These are phyloP conservation scores for Pseudogymnoascus verrucosus DNA, from an alignment of 2,329 filamentous ascomycete genomes.

Conservation along the genomic window DNA sequence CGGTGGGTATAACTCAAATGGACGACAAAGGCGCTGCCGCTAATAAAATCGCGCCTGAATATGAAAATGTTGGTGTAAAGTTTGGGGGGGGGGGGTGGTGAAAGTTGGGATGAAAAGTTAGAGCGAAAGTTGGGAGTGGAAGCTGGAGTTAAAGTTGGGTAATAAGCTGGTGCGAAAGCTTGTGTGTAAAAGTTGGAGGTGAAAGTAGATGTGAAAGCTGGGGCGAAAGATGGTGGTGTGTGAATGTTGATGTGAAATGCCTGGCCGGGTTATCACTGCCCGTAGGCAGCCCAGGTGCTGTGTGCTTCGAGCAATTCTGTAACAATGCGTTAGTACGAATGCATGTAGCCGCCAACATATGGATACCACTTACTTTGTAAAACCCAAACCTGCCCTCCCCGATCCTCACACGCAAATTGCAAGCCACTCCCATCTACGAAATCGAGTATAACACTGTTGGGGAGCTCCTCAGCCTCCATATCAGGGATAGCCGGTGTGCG, in stretches of 20 bases:
- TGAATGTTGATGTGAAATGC: background rate
- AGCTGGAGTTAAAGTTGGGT: background rate
- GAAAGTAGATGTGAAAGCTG: background rate
- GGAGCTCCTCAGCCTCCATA: conserved; percentile 84
- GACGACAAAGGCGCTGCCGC: conserved; percentile 3
- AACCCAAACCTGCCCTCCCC: conserved; percentile 47
- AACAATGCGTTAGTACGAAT: conserved; percentile 13
- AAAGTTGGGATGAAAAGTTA: background rate
- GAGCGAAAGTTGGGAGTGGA: background rate
- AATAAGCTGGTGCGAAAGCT: background rate
- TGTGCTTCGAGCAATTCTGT: conserved; percentile 25
- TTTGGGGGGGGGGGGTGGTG: background rate
- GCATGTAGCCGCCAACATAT: background rate
- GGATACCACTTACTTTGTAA: conserved; percentile 32
- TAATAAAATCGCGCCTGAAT: conserved; percentile 7
- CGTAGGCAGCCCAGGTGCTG: conserved; percentile 20
- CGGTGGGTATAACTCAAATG: conserved; percentile 5
- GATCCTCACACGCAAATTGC: conserved; percentile 57
- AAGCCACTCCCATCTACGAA: conserved; percentile 55
- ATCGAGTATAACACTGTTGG: conserved; percentile 66
- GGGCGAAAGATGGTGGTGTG: background rate
- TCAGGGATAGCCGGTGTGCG: conserved; percentile 72
- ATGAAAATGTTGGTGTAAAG: conserved; percentile 3
- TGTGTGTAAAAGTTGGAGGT: background rate
- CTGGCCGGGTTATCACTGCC: conserved; percentile 14